Percentiles rank a stretch among this genome's conserved stretches.
Conservation (phyloP, 257 asterid genomes). For the Agastache rugosa region DNA sequence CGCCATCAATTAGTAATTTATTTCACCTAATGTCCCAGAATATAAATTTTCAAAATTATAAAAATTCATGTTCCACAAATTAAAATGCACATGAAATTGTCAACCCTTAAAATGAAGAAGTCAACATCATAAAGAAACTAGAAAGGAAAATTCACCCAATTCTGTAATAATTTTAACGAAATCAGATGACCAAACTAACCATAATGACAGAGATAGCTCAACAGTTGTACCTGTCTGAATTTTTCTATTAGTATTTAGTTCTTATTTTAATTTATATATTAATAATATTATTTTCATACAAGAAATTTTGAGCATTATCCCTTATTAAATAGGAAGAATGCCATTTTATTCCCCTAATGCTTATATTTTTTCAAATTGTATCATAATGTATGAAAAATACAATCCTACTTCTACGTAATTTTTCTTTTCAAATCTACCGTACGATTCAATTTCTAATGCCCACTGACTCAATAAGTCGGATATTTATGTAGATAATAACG, state of each 20-base stretch:
- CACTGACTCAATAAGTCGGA: no score
- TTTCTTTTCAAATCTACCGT: no score
- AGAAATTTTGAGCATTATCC: no score
- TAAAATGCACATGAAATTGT: not conserved
- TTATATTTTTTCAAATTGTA: no score
- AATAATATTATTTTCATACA: no score
- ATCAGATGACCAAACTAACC: constrained; percentile 13
- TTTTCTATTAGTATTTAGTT: not conserved
- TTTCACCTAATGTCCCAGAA: not conserved
- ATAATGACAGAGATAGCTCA: constrained; percentile 5
- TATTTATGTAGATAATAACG: no score
- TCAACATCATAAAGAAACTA: not conserved
- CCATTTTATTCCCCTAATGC: no score
- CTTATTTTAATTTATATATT: not conserved
- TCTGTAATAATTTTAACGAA: not conserved
- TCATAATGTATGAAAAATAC: no score
- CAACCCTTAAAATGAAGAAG: not conserved
- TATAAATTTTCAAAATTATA: not conserved
- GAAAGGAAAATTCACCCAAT: not conserved
- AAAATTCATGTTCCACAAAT: not conserved
- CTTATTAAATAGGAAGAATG: no score
- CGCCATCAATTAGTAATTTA: not conserved
- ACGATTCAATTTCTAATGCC: no score
- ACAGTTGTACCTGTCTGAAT: not conserved
- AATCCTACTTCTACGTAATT: no score